These are phyloP conservation scores for Asterionellopsis glacialis DNA, from an alignment of 108 stramenopile genomes.

Conservation along the genomic window DNA sequence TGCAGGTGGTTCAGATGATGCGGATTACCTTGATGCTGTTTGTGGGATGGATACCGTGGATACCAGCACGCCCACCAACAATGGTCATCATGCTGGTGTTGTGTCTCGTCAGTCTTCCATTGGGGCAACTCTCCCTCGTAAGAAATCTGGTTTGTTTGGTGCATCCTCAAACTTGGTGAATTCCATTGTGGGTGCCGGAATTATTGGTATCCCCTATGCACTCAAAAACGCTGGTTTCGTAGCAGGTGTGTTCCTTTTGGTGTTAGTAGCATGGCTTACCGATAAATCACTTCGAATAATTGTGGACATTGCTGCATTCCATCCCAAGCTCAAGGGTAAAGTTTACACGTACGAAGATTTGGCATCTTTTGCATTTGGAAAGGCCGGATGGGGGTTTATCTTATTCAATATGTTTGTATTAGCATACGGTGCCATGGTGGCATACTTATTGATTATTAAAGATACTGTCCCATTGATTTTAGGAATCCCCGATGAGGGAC, in stretches of 20 bases:
- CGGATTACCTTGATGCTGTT: neutral
- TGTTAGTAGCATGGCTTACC: conserved; percentile 60
- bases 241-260: conserved; percentile 51
- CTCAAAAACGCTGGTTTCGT: conserved; percentile 54
- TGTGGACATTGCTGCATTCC: conserved; percentile 67
- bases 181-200: conserved; percentile 82
- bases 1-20: neutral
- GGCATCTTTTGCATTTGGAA: conserved; percentile 56
- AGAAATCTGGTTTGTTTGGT: conserved; percentile 55
- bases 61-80: neutral
- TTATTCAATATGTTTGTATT: conserved; percentile 65
- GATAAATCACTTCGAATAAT: conserved; percentile 67
- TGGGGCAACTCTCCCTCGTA: neutral
- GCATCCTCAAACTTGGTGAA: conserved; percentile 77
- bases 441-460: conserved; percentile 79
- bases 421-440: conserved; percentile 87
- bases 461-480: conserved; percentile 71
- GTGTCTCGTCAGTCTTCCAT: too few relatives aligned
- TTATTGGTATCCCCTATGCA: conserved; percentile 84
- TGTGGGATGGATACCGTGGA: neutral
- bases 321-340: conserved; percentile 41
- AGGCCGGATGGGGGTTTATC: conserved; percentile 43
- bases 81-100: too few relatives aligned
- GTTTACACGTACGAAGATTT: conserved; percentile 73
- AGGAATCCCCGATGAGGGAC: conserved; percentile 40